Conservation (phyloP, 1,284 basidiomycete genomes). For the Schizopora paradoxa region DNA sequence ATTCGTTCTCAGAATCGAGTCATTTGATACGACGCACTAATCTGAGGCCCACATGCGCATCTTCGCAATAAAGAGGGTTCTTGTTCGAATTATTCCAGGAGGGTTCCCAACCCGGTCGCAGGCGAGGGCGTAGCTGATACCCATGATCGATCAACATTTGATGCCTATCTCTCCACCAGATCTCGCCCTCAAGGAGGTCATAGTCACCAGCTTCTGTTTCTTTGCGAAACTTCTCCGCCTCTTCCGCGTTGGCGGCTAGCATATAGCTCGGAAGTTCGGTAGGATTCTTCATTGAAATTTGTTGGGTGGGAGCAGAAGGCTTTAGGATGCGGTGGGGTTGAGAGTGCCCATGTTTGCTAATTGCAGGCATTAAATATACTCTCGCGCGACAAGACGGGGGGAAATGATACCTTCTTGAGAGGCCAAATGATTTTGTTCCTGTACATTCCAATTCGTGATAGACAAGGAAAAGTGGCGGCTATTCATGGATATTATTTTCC, state of each 20-base stretch:
- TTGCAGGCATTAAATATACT: too few relatives aligned
- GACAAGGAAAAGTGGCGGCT: too few relatives aligned
- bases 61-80: background rate
- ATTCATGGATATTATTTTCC: too few relatives aligned
- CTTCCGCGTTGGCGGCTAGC: background rate
- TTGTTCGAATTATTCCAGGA: background rate
- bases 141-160: constrained; percentile 3
- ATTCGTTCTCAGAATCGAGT: background rate
- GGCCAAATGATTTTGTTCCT: too few relatives aligned
- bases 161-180: constrained; percentile 5
- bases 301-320: too few relatives aligned
- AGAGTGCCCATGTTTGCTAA: too few relatives aligned
- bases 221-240: background rate
- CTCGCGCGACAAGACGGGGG: too few relatives aligned
- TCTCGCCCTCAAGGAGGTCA: constrained; percentile 2
- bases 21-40: background rate
- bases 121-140: constrained; percentile 4
- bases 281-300: too few relatives aligned
- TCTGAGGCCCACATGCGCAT: background rate
- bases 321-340: too few relatives aligned
- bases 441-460: too few relatives aligned
- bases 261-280: background rate
- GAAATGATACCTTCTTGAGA: too few relatives aligned
- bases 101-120: constrained; percentile 5
- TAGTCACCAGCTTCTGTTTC: too few relatives aligned